Conservation (phyloP, 257 asterid species). For the Solanum sitiens region DNA sequence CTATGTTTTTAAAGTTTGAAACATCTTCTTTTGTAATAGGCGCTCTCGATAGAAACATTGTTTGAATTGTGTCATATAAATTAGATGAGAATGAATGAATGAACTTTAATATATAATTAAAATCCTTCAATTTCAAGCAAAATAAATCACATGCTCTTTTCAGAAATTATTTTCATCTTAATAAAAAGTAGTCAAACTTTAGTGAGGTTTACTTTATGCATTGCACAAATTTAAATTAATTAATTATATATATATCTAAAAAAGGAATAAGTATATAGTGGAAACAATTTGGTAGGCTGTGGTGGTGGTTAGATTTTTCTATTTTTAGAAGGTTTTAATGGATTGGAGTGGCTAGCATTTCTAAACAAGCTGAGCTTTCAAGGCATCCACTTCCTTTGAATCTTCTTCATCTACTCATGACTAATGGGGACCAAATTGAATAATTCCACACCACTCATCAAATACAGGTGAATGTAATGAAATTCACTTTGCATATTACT, state of each 20-base stretch:
- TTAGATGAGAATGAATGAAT: neutral
- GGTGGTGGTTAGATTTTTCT: slow-evolving; percentile 37
- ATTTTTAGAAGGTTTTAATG: slow-evolving; percentile 22
- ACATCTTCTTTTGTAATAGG: neutral
- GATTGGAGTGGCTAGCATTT: slow-evolving; percentile 15
- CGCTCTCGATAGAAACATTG: neutral
- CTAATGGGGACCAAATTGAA: neutral
- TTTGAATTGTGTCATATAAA: neutral
- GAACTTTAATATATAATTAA: neutral
- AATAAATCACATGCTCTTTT: neutral
- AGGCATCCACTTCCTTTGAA: slow-evolving; percentile 6
- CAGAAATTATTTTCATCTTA: neutral
- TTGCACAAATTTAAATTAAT: neutral
- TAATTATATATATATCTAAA: too few species aligned
- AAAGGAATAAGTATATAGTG: neutral
- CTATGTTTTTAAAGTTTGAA: neutral
- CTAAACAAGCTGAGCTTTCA: slow-evolving; percentile 25
- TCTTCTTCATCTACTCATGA: neutral
- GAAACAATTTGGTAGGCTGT: neutral
- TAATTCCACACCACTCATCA: neutral
- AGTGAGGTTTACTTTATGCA: neutral
- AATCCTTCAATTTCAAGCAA: too few species aligned
- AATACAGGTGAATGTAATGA: neutral
- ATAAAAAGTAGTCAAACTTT: too few species aligned
- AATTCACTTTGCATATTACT: neutral